These are phyloP conservation scores for Blastosporella zonata DNA, from an alignment of 1,284 basidiomycete species.

Conservation along the genomic window DNA sequence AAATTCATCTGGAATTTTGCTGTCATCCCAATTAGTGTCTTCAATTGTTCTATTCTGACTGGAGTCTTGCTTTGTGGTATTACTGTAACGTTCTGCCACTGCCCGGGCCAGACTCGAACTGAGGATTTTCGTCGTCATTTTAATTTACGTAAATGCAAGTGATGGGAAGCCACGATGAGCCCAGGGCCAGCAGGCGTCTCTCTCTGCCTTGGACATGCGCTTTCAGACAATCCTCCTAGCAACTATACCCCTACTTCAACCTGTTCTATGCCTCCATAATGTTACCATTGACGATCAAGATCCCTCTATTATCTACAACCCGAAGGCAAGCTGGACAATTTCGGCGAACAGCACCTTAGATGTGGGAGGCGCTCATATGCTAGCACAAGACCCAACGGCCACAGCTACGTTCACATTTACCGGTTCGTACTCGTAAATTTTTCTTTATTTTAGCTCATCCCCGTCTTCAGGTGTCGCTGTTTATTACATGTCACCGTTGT, in stretches of 20 bases:
- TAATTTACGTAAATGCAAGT: constrained; percentile 10
- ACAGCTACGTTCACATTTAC: constrained; percentile 37
- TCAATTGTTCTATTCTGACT: too few relatives aligned
- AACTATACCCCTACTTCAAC: constrained; percentile 9
- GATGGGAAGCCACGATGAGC: constrained; percentile 2
- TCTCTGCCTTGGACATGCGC: constrained; percentile 17
- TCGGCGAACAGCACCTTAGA: constrained; percentile 29
- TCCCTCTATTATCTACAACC: constrained; percentile 28
- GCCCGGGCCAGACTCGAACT: too few relatives aligned
- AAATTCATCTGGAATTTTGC: too few relatives aligned
- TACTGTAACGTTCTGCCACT: too few relatives aligned
- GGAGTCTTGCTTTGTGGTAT: too few relatives aligned
- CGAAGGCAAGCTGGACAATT: constrained; percentile 26
- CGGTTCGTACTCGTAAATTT: constrained; percentile 19
- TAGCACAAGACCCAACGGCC: constrained; percentile 32
- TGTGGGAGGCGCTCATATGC: constrained; percentile 34
- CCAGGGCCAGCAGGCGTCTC: constrained; percentile 2
- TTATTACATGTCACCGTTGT: constrained; percentile 36
- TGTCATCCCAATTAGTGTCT: too few relatives aligned
- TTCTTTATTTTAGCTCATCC: neutral
- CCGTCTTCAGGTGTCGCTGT: constrained; percentile 33
- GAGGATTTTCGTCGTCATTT: neutral
- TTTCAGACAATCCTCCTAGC: constrained; percentile 15
- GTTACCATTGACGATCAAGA: constrained; percentile 35
- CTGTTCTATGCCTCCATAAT: constrained; percentile 25